Evolutionary conservation across 305 asterid genomes (phyloP), one percentile per base, ranked within the genome.

Genomic region (Fraxinus ornus): DNA sequence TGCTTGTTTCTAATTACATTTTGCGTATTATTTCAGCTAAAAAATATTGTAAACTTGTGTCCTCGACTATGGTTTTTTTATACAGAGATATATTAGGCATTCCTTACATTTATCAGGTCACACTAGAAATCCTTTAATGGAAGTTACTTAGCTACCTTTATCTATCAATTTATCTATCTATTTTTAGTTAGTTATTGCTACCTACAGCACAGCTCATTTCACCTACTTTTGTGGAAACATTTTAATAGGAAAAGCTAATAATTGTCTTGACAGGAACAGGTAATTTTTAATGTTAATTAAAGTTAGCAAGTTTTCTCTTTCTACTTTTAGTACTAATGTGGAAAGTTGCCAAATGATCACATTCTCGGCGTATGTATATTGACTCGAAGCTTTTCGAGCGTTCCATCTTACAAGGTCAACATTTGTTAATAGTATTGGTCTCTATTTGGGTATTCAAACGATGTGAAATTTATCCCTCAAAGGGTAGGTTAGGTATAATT

Each of bases 121-220:
- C 28, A 19, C 68, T 57, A 57, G 28, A 57, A 57, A 19, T 57
- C 68, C 68, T 19, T 19, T 57, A 49, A 26, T 7, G 5, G 9
- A 17, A 75, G 80, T 81, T 81, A 7, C 76, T 62, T 81, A 81
- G 17, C 76, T 28, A 57, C 41, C 35, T 75, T 17, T 57, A 19
- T 57, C 68, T 57, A 57, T 57, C 6, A 0, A 37, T 37, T 79
- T 64, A 22, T 62, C 9, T 55, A 57, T 35, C 57, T 47, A 52
- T 35, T 36, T 5, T 55, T 24, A 37, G 32, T 52, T 21, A 64
- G 76, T 9, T 37, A 79, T 57, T 75, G 47, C 70, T 3, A 81
- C 70, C 66, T 32, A 10, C 7, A 13, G 33, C 64, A 78, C 47
- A 77, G 80, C 30, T n/a, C 39, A 78, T 12, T 19, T 79, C 44